These are phyloP conservation scores for Biscogniauxia mediterranea DNA, from an alignment of 2,329 filamentous ascomycete genomes.

Conservation along the genomic window DNA sequence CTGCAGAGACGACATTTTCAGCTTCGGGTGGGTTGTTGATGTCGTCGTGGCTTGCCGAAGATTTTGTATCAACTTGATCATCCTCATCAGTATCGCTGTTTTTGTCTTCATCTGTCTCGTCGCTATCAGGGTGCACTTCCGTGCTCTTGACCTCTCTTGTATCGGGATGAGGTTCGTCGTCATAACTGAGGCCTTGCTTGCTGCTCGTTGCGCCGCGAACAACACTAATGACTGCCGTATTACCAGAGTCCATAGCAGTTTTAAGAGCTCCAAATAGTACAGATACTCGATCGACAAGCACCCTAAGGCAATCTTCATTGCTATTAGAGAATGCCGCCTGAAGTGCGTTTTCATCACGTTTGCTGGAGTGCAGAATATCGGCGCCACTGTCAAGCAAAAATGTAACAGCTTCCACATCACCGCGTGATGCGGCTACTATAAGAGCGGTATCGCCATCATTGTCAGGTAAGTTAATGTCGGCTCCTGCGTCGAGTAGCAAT, in stretches of 20 bases:
- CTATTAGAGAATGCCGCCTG: constrained; percentile 28
- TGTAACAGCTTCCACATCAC: constrained; percentile 34
- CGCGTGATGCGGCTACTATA: constrained; percentile 35
- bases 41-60: not conserved
- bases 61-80: constrained; percentile 1
- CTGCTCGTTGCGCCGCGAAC: constrained; percentile 28
- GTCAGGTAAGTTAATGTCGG: constrained; percentile 37
- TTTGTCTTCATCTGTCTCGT: not conserved
- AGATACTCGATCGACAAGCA: constrained; percentile 33
- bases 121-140: not conserved
- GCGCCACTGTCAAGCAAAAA: constrained; percentile 37
- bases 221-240: constrained; percentile 28
- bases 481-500: constrained; percentile 35
- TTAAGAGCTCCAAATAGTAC: constrained; percentile 31
- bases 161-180: constrained; percentile 21
- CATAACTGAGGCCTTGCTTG: constrained; percentile 31
- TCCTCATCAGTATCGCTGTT: constrained; percentile 2
- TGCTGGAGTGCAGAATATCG: constrained; percentile 34
- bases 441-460: constrained; percentile 38
- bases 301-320: constrained; percentile 26
- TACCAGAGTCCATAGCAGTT: constrained; percentile 30
- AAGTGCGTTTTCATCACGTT: constrained; percentile 31
- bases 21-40: not conserved
- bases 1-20: constrained; percentile 6
- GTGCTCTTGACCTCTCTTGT: not conserved